Percentiles rank a stretch among this genome's conserved stretches.
phyloP scores from a whole-genome alignment of 2,329 filamentous ascomycete species.

The Drechslerella coelobrocha region DNA sequence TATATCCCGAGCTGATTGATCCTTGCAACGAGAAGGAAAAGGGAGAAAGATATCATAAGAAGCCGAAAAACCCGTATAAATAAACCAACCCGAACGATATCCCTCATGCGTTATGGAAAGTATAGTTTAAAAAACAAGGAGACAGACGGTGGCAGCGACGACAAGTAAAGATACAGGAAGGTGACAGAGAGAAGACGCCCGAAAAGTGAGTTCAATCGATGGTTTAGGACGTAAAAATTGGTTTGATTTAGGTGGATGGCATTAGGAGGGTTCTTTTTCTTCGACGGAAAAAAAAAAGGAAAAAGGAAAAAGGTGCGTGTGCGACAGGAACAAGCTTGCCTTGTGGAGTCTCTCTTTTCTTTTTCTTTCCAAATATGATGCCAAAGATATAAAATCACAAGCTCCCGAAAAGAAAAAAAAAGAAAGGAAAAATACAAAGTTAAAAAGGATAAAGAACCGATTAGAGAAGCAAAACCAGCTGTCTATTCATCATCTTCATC shows the following conservation, averaged over 20 bases:
- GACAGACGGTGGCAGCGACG: no score
- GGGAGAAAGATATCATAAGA: no score
- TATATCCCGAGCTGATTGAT: constrained; percentile 47
- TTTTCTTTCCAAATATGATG: constrained; percentile 32
- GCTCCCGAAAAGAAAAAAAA: constrained; percentile 27
- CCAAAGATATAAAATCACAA: constrained; percentile 48
- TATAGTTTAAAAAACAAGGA: no score
- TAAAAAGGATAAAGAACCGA: constrained; percentile 16
- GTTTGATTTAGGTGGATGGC: constrained; percentile 22
- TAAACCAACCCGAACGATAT: constrained; percentile 50
- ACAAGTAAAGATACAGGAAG: constrained; percentile 47
- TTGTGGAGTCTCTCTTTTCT: constrained; percentile 11
- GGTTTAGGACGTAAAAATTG: no score
- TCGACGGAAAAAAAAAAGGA: constrained; percentile 11
- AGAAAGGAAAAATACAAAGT: constrained; percentile 23
- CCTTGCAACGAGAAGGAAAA: no score
- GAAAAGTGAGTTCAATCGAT: constrained; percentile 26
- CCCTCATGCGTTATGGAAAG: constrained; percentile 42
- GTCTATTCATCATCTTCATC: constrained; percentile 54
- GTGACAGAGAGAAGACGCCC: constrained; percentile 24
- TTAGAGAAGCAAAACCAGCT: constrained; percentile 24
- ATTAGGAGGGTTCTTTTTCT: constrained; percentile 25
- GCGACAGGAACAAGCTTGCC: no score
- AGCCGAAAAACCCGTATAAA: constrained; percentile 34
- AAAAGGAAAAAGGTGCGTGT: no score